A percentile compares a stretch with the other conserved stretches of the same genome.
phyloP scores from a whole-genome alignment of 768 basidiomycete genomes.

The Sarcodon aspratus region DNA sequence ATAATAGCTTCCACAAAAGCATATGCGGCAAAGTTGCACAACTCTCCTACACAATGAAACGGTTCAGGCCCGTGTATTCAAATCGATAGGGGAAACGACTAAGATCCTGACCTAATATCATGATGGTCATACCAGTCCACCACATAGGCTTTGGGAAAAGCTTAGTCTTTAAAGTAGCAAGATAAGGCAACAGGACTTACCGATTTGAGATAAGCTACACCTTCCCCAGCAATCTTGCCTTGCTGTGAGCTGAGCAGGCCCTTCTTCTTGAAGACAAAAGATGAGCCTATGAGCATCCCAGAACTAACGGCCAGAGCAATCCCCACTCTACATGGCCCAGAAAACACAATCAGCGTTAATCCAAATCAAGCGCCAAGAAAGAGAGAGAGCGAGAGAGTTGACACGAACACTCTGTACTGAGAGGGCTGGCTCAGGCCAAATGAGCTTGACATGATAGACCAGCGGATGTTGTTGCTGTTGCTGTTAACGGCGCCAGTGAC shows the following conservation, averaged over 20 bases:
- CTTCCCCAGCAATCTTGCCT: slow-evolving; percentile 20
- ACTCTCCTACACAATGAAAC: slow-evolving; percentile 5
- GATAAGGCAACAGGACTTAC: slow-evolving; percentile 9
- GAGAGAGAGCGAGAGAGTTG: no score
- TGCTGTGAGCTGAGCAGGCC: slow-evolving; percentile 22
- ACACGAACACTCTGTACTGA: no score
- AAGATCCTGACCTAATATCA: slow-evolving; percentile 16
- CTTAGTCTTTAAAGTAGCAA: neutral
- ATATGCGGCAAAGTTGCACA: slow-evolving; percentile 38
- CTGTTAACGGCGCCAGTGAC: no score
- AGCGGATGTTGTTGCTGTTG: no score
- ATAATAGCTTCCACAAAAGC: slow-evolving; percentile 85
- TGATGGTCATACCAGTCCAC: slow-evolving; percentile 42
- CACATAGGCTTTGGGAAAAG: slow-evolving; percentile 22
- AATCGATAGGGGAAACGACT: neutral
- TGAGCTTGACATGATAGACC: no score
- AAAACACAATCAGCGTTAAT: no score
- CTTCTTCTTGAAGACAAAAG: slow-evolving; percentile 51
- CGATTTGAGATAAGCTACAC: slow-evolving; percentile 19
- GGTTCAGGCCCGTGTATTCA: neutral
- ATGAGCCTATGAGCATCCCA: slow-evolving; percentile 37
- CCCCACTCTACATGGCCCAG: slow-evolving; percentile 11
- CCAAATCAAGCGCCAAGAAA: no score
- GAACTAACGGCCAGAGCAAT: slow-evolving; percentile 23
- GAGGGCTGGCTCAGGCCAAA: no score